Evolutionary conservation across 768 basidiomycete genomes (phyloP).

Genomic region (Gelatoporia subvermispora): DNA sequence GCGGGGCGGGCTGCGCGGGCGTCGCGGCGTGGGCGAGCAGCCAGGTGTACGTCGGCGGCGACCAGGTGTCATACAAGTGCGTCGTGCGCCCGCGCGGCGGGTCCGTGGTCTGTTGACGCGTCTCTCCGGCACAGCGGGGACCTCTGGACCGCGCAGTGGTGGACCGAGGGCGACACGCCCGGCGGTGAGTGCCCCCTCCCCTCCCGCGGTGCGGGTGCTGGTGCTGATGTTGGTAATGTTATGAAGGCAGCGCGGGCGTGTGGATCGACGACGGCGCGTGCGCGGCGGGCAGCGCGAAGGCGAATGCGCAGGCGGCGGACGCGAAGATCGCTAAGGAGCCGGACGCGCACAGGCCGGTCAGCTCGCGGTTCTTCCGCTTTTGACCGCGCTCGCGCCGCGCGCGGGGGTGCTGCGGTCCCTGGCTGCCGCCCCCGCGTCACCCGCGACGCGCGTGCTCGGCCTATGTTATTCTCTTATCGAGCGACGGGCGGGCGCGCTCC

Average conservation of each 20-base stretch:
- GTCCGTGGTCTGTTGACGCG: conserved; percentile 12
- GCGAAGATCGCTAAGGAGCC: background rate
- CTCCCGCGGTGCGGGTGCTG: background rate
- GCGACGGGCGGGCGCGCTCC: no score
- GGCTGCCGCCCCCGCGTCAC: no score
- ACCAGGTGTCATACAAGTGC: conserved; percentile 48
- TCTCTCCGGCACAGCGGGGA: conserved; percentile 33
- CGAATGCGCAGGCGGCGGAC: conserved; percentile 2
- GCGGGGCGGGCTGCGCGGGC: conserved; percentile 39
- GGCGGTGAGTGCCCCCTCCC: conserved; percentile 23
- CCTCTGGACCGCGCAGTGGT: conserved; percentile 54
- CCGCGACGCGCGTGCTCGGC: no score
- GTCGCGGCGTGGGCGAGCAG: conserved; percentile 47
- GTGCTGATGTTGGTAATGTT: background rate
- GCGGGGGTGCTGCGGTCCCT: no score
- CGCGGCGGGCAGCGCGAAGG: conserved; percentile 11
- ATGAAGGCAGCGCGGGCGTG: conserved; percentile 42
- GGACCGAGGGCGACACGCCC: conserved; percentile 54
- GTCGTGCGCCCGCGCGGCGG: conserved; percentile 16
- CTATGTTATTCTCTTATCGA: no score
- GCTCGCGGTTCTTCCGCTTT: conserved; percentile 20
- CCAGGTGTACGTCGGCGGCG: conserved; percentile 46
- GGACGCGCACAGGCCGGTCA: conserved; percentile 2
- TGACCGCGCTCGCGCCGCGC: no score
- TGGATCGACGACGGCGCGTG: conserved; percentile 60